Percentiles rank a stretch among this genome's conserved stretches.
Conservation (phyloP, 495 filamentous ascomycete genomes). For the Trichoderma gamsii region DNA sequence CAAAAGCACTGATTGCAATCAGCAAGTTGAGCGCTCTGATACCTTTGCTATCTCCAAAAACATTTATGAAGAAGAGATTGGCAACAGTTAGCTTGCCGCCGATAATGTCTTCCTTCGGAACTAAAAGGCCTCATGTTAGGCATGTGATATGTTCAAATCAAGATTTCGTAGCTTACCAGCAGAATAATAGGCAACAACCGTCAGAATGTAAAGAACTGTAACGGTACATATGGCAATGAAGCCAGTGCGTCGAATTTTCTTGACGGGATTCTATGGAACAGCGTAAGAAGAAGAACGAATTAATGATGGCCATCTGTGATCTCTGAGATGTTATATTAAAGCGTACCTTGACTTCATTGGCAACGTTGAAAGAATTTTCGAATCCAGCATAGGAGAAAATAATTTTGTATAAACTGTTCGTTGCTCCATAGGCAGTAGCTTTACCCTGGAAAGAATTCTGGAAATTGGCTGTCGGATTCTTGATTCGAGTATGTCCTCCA, state of each 20-base stretch:
- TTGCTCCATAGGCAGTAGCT: slow-evolving; percentile 44
- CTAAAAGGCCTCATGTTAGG: slow-evolving; percentile 28
- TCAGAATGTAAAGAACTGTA: slow-evolving; percentile 52
- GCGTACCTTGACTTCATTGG: slow-evolving; percentile 54
- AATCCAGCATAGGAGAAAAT: slow-evolving; percentile 61
- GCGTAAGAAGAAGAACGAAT: slow-evolving; percentile 19
- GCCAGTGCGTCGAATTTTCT: slow-evolving; percentile 47
- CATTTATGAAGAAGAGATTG: slow-evolving; percentile 52
- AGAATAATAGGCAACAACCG: slow-evolving; percentile 56
- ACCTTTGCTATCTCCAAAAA: slow-evolving; percentile 50
- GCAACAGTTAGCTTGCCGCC: slow-evolving; percentile 37
- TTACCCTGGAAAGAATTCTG: slow-evolving; percentile 52
- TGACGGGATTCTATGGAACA: slow-evolving; percentile 38
- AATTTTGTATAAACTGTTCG: slow-evolving; percentile 54
- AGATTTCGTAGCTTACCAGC: slow-evolving; percentile 15
- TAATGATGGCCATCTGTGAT: background rate
- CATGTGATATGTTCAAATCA: background rate
- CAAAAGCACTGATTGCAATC: slow-evolving; percentile 57
- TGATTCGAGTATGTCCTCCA: slow-evolving; percentile 47
- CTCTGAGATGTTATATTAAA: too few species aligned
- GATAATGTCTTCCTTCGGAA: slow-evolving; percentile 36
- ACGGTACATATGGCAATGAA: slow-evolving; percentile 45
- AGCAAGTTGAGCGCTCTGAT: slow-evolving; percentile 53
- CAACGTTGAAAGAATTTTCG: slow-evolving; percentile 57
- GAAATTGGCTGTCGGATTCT: slow-evolving; percentile 53